These are phyloP conservation scores for Graphiopsis chlorocephala DNA, from an alignment of 2,329 filamentous ascomycete species.

Conservation along the genomic window DNA sequence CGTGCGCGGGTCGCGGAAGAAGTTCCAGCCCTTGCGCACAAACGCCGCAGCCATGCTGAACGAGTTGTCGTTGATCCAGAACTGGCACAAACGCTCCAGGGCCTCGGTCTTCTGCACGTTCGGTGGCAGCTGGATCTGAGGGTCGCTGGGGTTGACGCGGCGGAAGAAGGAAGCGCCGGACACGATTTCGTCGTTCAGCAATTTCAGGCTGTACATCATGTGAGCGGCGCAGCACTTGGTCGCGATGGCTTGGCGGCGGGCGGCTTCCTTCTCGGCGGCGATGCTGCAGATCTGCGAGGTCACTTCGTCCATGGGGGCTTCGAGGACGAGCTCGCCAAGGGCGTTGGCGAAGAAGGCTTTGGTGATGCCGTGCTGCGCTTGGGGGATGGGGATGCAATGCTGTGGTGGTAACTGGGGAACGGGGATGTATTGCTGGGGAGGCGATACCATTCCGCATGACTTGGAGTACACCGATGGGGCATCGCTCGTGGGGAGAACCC, in stretches of 20 bases:
- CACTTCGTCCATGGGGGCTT: neutral
- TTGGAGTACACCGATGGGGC: neutral
- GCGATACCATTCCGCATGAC: neutral
- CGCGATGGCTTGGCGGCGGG: neutral
- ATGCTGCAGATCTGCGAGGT: neutral
- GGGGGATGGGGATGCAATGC: too few species aligned
- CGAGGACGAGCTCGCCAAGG: neutral
- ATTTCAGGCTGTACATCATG: neutral
- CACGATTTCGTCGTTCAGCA: neutral
- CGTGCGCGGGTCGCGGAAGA: conserved; percentile 7
- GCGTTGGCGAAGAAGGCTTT: neutral
- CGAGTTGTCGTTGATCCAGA: neutral
- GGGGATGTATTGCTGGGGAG: neutral
- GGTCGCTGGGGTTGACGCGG: conserved; percentile 1
- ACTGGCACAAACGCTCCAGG: neutral
- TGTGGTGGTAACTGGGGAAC: too few species aligned
- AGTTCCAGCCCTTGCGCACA: conserved; percentile 2
- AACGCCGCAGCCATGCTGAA: neutral
- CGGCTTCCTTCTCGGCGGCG: neutral
- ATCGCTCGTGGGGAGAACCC: neutral
- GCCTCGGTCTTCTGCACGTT: neutral
- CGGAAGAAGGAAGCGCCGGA: neutral
- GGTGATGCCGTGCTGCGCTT: neutral
- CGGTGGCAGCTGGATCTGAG: neutral
- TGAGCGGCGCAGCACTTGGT: neutral